Evolutionary conservation across 2,329 filamentous ascomycete genomes (phyloP).

Genomic region (Zymoseptoria pseudotritici): DNA sequence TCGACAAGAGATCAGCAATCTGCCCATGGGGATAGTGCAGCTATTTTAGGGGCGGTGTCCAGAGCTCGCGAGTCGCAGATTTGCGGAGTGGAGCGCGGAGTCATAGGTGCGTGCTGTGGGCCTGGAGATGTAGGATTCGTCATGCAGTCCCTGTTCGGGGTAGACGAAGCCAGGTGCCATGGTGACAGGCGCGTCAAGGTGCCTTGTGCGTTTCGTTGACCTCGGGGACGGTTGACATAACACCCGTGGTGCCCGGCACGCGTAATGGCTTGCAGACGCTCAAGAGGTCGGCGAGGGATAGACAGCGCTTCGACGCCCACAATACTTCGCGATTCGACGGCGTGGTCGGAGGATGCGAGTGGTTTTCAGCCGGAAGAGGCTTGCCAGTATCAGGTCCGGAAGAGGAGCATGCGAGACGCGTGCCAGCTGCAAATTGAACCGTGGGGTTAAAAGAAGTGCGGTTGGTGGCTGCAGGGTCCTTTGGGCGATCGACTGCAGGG

Average conservation of each 20-base stretch:
- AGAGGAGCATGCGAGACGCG: background rate
- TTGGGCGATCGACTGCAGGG: background rate
- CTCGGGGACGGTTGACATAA: background rate
- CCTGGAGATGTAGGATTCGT: background rate
- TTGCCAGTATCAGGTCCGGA: background rate
- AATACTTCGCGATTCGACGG: background rate
- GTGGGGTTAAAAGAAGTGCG: background rate
- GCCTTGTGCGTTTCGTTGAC: background rate
- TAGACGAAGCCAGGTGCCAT: background rate
- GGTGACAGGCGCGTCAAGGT: background rate
- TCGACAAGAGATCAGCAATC: background rate
- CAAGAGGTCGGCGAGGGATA: background rate
- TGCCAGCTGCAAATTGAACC: background rate
- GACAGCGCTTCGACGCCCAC: background rate
- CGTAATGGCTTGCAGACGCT: background rate
- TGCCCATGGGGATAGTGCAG: background rate
- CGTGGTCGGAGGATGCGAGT: background rate
- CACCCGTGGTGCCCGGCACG: background rate
- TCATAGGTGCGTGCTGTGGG: background rate
- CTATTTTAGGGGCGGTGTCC: background rate
- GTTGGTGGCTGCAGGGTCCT: background rate
- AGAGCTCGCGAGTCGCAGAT: background rate
- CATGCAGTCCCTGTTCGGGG: background rate
- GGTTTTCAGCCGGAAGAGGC: background rate
- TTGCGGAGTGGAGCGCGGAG: background rate